phyloP scores from a whole-genome alignment of 306 rosid species.

The Quercus cerris region DNA sequence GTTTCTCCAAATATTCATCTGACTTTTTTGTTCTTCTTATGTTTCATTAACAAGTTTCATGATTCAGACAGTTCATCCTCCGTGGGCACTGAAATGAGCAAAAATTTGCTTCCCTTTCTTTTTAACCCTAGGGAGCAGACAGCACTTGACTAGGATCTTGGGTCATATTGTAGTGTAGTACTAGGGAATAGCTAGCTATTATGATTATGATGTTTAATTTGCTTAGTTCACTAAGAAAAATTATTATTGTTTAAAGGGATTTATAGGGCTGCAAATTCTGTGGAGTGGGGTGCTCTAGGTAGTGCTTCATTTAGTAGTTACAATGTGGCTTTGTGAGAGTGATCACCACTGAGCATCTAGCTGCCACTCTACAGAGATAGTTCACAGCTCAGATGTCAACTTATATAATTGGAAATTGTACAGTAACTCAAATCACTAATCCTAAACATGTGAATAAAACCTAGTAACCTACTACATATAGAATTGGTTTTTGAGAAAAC shows the following conservation, averaged over 20 bases:
- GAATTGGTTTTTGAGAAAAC: too few species aligned
- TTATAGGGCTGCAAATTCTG: too few species aligned
- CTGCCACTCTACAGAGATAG: background rate
- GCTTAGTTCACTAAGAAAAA: background rate
- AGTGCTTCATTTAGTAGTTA: background rate
- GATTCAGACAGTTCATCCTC: too few species aligned
- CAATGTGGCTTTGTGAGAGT: background rate
- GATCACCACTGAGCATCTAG: background rate
- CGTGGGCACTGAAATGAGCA: too few species aligned
- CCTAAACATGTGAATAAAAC: background rate
- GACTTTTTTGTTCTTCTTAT: too few species aligned
- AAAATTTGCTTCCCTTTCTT: too few species aligned
- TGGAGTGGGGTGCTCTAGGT: background rate
- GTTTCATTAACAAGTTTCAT: too few species aligned
- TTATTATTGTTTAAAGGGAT: too few species aligned
- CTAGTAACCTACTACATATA: too few species aligned
- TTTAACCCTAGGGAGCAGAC: background rate
- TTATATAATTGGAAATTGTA: background rate
- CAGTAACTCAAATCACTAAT: background rate
- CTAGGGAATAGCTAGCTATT: background rate
- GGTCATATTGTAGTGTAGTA: background rate
- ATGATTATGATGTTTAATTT: background rate
- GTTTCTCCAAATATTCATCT: too few species aligned
- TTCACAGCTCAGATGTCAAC: background rate
- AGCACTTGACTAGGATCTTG: background rate